These are phyloP conservation scores for Yarrowia hollandica DNA, from an alignment of 805 yeast species.

Conservation along the genomic window DNA sequence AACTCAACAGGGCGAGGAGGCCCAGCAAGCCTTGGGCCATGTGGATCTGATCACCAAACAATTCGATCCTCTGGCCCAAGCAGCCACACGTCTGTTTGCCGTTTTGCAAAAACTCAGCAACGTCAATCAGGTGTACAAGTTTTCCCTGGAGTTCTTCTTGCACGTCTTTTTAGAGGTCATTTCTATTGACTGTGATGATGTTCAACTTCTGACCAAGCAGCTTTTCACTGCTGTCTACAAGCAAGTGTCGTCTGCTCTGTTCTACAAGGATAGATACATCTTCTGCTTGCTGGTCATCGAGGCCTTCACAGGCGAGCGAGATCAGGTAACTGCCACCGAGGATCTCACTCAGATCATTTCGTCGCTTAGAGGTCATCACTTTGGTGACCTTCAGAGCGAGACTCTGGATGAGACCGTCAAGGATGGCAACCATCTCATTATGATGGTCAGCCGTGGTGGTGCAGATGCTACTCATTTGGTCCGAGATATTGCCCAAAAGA, in stretches of 20 bases:
- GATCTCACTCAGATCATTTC: constrained; percentile 14
- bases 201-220: not conserved
- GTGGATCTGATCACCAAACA: constrained; percentile 51
- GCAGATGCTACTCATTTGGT: constrained; percentile 30
- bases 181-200: not conserved
- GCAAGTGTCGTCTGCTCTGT: constrained; percentile 50
- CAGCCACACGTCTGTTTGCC: constrained; percentile 53
- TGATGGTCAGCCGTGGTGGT: constrained; percentile 18
- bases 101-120: constrained; percentile 48
- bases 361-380: not conserved
- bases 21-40: constrained; percentile 54
- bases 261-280: constrained; percentile 44
- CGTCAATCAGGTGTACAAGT: constrained; percentile 58
- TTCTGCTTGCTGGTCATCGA: constrained; percentile 19
- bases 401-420: constrained; percentile 5
- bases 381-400: not conserved
- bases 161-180: constrained; percentile 38
- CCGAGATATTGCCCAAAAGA: constrained; percentile 35
- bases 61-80: constrained; percentile 57
- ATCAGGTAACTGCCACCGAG: constrained; percentile 2
- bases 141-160: constrained; percentile 52
- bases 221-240: constrained; percentile 41
- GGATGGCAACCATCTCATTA: not conserved
- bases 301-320: constrained; percentile 19
- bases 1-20: constrained; percentile 53